Evolutionary conservation across 768 basidiomycete genomes (phyloP).

Genomic region (Pholiota conissans): DNA sequence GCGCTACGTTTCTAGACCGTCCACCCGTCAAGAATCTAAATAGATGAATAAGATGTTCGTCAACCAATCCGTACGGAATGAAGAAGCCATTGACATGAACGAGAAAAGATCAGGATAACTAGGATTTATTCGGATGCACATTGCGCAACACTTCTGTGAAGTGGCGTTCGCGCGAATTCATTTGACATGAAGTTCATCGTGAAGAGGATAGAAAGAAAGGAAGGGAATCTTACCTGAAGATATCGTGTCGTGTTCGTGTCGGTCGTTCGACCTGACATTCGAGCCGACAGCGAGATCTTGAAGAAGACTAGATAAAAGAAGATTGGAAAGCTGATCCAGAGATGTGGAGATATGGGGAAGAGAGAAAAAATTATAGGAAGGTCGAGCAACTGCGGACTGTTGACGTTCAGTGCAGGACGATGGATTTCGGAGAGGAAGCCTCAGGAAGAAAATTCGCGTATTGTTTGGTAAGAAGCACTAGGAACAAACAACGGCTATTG

Average conservation of each 20-base stretch:
- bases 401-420: no score
- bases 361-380: no score
- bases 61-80: neutral
- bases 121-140: conserved; percentile 23
- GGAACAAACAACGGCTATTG: neutral
- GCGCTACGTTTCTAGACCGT: no score
- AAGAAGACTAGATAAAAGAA: no score
- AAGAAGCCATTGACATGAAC: neutral
- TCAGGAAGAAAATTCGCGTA: neutral
- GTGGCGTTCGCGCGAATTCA: conserved; percentile 23
- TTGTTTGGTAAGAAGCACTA: neutral
- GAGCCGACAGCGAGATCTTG: no score
- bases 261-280: neutral
- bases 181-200: conserved; percentile 22
- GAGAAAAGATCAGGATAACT: conserved; percentile 23
- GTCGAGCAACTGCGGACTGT: no score
- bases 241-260: no score
- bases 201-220: neutral
- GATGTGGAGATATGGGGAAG: no score
- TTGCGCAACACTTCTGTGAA: conserved; percentile 19
- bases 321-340: no score
- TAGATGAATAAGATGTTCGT: neutral
- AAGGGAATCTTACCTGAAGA: conserved; percentile 10
- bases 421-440: no score
- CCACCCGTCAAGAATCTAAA: neutral